These are phyloP conservation scores for Sporothrix luriei DNA, from an alignment of 2,329 filamentous ascomycete genomes.

Conservation along the genomic window DNA sequence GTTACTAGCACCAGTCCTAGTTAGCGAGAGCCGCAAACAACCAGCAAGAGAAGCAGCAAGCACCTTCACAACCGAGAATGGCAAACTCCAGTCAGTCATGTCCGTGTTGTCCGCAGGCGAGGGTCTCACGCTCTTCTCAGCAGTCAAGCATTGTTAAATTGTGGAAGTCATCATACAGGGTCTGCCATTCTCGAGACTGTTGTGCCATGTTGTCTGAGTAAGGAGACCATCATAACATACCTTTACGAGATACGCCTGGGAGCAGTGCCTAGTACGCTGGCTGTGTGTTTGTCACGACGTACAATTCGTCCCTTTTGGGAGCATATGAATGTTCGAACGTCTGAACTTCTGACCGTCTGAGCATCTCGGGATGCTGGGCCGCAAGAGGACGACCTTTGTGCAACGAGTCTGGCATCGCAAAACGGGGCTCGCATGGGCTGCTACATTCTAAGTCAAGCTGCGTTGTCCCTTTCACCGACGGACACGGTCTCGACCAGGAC, in stretches of 20 bases:
- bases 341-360: too few relatives aligned
- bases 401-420: too few relatives aligned
- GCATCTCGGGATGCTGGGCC: background rate
- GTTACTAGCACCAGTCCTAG: background rate
- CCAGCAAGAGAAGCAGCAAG: background rate
- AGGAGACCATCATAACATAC: background rate
- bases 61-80: background rate
- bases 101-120: conserved; percentile 26
- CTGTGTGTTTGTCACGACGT: background rate
- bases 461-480: background rate
- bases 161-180: conserved; percentile 25
- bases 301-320: conserved; percentile 8
- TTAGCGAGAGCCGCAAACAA: background rate
- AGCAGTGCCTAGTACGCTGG: background rate
- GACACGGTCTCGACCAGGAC: background rate
- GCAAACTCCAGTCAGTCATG: conserved; percentile 16
- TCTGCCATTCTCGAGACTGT: background rate
- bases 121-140: conserved; percentile 16
- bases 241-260: background rate
- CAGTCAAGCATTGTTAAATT: conserved; percentile 28
- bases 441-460: background rate
- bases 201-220: background rate
- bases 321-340: too few relatives aligned
- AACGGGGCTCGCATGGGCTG: too few relatives aligned
- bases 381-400: background rate